Evolutionary conservation across 352 stramenopile species (phyloP), one percentile per base, ranked within the genome.

Genomic region (Globisporangium canariense): DNA sequence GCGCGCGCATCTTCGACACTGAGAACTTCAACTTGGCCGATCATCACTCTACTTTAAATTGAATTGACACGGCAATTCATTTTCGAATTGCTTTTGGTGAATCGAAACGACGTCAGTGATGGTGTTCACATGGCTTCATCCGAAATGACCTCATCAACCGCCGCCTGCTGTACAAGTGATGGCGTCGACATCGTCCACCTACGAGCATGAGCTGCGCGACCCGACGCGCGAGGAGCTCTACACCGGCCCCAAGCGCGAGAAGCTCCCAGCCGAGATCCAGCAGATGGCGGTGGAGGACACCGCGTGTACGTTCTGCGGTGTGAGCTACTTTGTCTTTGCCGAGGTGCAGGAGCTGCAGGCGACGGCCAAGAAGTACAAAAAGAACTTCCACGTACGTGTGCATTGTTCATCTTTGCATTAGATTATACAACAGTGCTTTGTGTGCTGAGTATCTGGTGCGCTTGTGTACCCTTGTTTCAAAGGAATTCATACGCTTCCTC

Each of bases 271-370:
- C 40, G 81, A 83, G 51, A 91, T 94, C 59, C 84, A 93, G 62
- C 57, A 88, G 67, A 74, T 94, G 62, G 28, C 69, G 28, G 61
- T 64, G 0, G 84, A 89, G 49, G 86, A 94, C 60, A 94, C 86
- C 5, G 86, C 85, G 1, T 94, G 84, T 67, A 92, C 81, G 8
- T 93, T 93, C 64, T 94, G 84, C 65, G 84, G 86, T 6, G 86
- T 94, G 36, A 93, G 84, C 66, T 94, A 93, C 56, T 94, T 94
- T 60, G 81, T 93, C 8, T 93, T 94, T 67, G 81, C 83, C 32
- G 86, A 94, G 61, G 83, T 94, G 52, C 82, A 93, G 57, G 70
- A 85, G 32, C 71, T 93, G n/a, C 81, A 93, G 66, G 68, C 68
- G 14, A 89, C 72, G 2, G 78, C 83, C 43, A 88, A 89, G 53